Evolutionary conservation across 352 stramenopile genomes (phyloP), one percentile per base, ranked within the genome.

Genomic region (Globisporangium camurandrum): DNA sequence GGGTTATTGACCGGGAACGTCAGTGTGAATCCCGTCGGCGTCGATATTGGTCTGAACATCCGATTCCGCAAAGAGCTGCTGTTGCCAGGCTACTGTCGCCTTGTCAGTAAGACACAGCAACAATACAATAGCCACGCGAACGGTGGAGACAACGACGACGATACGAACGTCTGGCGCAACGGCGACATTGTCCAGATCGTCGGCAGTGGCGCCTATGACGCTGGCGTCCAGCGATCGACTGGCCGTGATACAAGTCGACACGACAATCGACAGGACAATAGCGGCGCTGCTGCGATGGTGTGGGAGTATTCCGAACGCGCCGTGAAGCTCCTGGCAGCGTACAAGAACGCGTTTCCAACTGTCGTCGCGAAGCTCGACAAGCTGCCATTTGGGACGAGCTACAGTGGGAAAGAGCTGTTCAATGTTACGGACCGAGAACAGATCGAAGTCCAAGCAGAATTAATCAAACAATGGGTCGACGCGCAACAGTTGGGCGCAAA

Each of bases 271-370:
- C 26, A 36, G 12, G 31, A 22, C 19, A 22, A 28, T 30, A 36
- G 46, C 17, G 17, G 20, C 12, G n/a, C n/a, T n/a, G n/a, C n/a
- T n/a, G 39, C 20, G 49, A 36, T 69, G 4, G 69, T 66, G n/a
- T 99, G 96, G 95, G 93, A 99, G 71, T 99, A 98, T 68, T 97
- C 94, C 3, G 87, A 96, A 43, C 95, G 91, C 33, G 96, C 96
- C 6, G 77, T 99, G 22, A 71, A 93, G 17, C 78, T 99, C 33
- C 79, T 99, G 42, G 77, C 86, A 10, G 84, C 80, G 6, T 99
- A 98, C 66, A 83, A 93, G 57, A 79, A 86, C 19, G 72, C 88
- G 48, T 99, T 98, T 54, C 95, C 96, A 7, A 74, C 87, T 4
- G 63, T 99, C 23, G 95, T 99, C 63, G 64, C 62, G 19, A 84